Percentiles rank a stretch among this genome's conserved stretches.
These are phyloP conservation scores for Dissophora ornata DNA, from an alignment of 192 early-diverging fungal genomes.

Conservation along the genomic window DNA sequence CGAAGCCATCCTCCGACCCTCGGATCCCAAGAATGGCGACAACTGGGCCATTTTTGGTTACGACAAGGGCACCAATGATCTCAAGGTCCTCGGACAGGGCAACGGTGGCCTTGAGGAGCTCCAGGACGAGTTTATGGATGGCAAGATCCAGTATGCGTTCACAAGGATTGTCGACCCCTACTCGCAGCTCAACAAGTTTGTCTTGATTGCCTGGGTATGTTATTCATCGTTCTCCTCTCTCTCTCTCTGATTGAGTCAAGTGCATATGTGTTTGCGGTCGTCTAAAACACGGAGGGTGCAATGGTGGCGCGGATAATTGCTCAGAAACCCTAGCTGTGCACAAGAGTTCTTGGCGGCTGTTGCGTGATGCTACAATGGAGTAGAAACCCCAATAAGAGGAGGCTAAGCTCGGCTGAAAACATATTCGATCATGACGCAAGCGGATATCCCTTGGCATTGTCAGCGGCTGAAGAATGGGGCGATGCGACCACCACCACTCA, in stretches of 20 bases:
- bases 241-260: not conserved
- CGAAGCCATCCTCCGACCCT: conserved; percentile 68
- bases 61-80: conserved; percentile 77
- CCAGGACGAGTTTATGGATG: conserved; percentile 90
- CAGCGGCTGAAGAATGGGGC: too few relatives aligned
- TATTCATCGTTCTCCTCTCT: not conserved
- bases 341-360: too few relatives aligned
- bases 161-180: conserved; percentile 86
- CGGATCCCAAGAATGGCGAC: conserved; percentile 46
- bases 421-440: too few relatives aligned
- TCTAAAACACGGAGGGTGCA: too few relatives aligned
- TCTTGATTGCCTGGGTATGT: conserved; percentile 91
- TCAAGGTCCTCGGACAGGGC: conserved; percentile 73
- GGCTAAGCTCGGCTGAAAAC: too few relatives aligned
- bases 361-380: too few relatives aligned
- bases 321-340: too few relatives aligned
- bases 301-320: too few relatives aligned
- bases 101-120: conserved; percentile 86
- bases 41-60: conserved; percentile 84
- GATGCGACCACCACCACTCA: too few relatives aligned
- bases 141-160: conserved; percentile 92
- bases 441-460: too few relatives aligned
- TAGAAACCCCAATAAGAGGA: too few relatives aligned
- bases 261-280: too few relatives aligned
- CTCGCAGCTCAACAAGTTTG: conserved; percentile 86